Conservation (phyloP, 2,329 filamentous ascomycete genomes). For the Coniochaeta sp. region DNA sequence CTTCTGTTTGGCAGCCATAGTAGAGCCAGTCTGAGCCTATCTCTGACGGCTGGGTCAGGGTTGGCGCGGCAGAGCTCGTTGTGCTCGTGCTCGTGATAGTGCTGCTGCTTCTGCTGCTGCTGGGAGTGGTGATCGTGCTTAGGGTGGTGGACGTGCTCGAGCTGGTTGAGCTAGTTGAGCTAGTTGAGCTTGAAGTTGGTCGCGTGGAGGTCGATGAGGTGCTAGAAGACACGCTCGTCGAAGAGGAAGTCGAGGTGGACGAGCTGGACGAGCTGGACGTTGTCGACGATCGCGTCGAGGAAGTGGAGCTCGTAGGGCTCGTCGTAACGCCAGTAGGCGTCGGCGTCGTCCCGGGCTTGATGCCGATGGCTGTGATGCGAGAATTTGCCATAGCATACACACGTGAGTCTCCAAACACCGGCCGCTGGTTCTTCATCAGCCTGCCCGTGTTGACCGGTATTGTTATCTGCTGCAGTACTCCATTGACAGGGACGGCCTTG, state of each 20-base stretch:
- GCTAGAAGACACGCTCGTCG: not conserved
- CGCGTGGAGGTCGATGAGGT: not conserved
- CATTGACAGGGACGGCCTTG: slow-evolving; percentile 28
- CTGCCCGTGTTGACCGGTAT: slow-evolving; percentile 23
- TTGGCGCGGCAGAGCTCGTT: slow-evolving; percentile 8
- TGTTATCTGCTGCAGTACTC: slow-evolving; percentile 21
- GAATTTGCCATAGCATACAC: slow-evolving; percentile 16
- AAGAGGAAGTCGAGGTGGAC: not conserved
- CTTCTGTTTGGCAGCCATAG: slow-evolving; percentile 41
- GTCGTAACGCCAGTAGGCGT: not conserved
- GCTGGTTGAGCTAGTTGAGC: not conserved
- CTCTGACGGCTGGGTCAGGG: slow-evolving; percentile 14
- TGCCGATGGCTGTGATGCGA: slow-evolving; percentile 4
- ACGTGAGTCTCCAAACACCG: slow-evolving; percentile 27
- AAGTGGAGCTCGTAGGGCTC: not conserved
- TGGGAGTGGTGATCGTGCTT: slow-evolving; percentile 1
- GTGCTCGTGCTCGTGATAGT: not conserved
- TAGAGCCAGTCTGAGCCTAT: slow-evolving; percentile 34
- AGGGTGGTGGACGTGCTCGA: not conserved
- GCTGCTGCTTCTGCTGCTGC: not conserved
- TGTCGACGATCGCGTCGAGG: not conserved
- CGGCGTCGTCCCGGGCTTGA: not conserved
- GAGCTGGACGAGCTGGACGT: not conserved
- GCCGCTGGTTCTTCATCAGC: slow-evolving; percentile 28
- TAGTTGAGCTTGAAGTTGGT: too few species aligned